Evolutionary conservation across 192 early-diverging fungal genomes (phyloP).

Genomic region (Funneliformis geosporum): DNA sequence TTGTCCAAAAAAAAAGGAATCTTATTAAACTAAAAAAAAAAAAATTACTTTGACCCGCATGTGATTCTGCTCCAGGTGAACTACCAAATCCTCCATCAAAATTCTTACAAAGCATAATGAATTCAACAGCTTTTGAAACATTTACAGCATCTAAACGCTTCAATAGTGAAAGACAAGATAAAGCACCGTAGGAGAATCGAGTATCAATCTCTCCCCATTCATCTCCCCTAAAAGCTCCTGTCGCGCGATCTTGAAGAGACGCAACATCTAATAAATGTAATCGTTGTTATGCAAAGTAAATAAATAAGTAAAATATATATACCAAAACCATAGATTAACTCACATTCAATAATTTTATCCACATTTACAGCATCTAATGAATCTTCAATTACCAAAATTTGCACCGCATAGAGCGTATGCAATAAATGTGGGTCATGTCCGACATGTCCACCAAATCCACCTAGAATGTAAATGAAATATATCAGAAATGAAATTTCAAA

Average conservation of each 20-base stretch:
- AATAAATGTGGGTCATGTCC: conserved; percentile 90
- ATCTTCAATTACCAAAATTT: conserved; percentile 81
- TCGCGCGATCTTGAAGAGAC: conserved; percentile 57
- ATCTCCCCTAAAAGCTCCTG: conserved; percentile 90
- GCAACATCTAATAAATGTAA: conserved; percentile 56
- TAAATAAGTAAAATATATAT: neutral
- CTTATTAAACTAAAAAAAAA: neutral
- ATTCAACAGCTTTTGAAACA: conserved; percentile 65
- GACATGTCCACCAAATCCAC: conserved; percentile 87
- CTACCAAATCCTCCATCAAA: conserved; percentile 97
- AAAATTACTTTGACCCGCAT: conserved; percentile 74
- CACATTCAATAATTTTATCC: conserved; percentile 69
- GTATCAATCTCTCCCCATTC: conserved; percentile 94
- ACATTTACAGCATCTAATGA: conserved; percentile 75
- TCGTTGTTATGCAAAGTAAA: neutral
- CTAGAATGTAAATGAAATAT: conserved; percentile 36
- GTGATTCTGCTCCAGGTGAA: conserved; percentile 86
- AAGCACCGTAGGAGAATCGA: conserved; percentile 85
- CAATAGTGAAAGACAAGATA: conserved; percentile 80
- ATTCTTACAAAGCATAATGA: conserved; percentile 79
- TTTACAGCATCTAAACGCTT: conserved; percentile 62
- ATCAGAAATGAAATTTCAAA: neutral
- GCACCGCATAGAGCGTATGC: conserved; percentile 90
- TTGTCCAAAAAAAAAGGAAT: conserved; percentile 11
- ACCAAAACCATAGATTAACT: conserved; percentile 9